Evolutionary conservation across 768 basidiomycete species (phyloP).

Genomic region (Mycena pura): DNA sequence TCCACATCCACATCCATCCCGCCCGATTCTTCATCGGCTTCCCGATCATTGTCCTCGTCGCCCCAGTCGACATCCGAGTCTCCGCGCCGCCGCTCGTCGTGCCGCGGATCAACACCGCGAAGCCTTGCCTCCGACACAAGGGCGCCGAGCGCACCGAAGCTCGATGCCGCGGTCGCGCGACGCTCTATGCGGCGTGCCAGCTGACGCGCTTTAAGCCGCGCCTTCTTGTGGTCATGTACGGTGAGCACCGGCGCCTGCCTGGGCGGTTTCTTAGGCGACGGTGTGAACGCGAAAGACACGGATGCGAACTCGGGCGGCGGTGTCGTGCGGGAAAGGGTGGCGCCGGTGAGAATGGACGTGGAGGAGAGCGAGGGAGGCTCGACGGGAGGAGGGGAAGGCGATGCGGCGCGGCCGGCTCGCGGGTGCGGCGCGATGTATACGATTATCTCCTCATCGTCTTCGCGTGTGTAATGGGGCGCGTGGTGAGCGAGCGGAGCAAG

Average conservation of each 20-base stretch:
- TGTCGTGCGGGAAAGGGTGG: constrained; percentile 20
- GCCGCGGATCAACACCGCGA: constrained; percentile 47
- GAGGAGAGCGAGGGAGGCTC: constrained; percentile 15
- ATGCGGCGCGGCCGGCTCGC: constrained; percentile 37
- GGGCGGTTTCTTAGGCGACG: constrained; percentile 29
- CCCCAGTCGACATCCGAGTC: constrained; percentile 80
- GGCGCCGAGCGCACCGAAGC: constrained; percentile 61
- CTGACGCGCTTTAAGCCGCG: constrained; percentile 31
- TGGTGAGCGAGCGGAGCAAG: constrained; percentile 24
- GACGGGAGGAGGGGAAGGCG: constrained; percentile 15
- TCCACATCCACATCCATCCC: constrained; percentile 69
- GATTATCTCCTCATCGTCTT: constrained; percentile 73
- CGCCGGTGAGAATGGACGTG: constrained; percentile 36
- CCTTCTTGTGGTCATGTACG: constrained; percentile 29
- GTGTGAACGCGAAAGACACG: constrained; percentile 42
- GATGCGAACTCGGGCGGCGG: constrained; percentile 27
- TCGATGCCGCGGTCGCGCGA: constrained; percentile 14
- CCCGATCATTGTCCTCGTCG: constrained; percentile 47
- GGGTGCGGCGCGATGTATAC: constrained; percentile 83
- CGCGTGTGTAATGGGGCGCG: no score
- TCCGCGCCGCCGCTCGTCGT: constrained; percentile 59
- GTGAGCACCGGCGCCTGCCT: constrained; percentile 41
- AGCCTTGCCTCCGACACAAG: constrained; percentile 60
- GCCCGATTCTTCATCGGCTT: constrained; percentile 37
- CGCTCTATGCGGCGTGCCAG: constrained; percentile 34